Percentiles rank a stretch among this genome's conserved stretches.
phyloP scores from a whole-genome alignment of 2,329 filamentous ascomycete species.

The Ilyonectria robusta region DNA sequence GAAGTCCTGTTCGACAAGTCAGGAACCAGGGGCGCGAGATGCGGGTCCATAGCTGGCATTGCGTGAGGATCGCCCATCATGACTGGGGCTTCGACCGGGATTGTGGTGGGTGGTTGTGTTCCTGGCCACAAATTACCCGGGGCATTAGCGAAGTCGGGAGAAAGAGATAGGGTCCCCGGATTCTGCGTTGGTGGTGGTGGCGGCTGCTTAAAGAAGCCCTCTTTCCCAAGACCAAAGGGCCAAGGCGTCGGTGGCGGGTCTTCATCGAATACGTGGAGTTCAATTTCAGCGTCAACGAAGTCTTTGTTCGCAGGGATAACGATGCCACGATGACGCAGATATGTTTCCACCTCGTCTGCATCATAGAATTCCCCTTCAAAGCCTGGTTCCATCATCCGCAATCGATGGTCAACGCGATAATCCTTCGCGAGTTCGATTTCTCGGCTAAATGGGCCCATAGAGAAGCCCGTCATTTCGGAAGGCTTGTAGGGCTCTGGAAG shows the following conservation, averaged over 20 bases:
- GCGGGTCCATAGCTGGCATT: constrained; percentile 21
- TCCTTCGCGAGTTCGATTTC: constrained; percentile 58
- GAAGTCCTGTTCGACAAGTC: constrained; percentile 12
- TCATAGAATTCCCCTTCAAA: constrained; percentile 85
- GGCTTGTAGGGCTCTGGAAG: constrained; percentile 45
- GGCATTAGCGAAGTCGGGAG: constrained; percentile 19
- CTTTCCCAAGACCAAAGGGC: not conserved
- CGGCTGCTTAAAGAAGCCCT: constrained; percentile 33
- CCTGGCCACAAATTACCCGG: constrained; percentile 33
- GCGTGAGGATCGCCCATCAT: constrained; percentile 24
- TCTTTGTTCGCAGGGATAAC: constrained; percentile 72
- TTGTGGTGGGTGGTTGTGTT: constrained; percentile 25
- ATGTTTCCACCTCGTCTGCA: constrained; percentile 81
- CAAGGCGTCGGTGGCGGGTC: constrained; percentile 24
- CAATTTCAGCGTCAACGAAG: constrained; percentile 72
- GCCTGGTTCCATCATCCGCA: constrained; percentile 70
- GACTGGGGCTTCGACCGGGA: constrained; percentile 25
- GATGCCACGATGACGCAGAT: constrained; percentile 75
- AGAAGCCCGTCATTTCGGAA: constrained; percentile 45
- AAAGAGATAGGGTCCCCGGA: constrained; percentile 23
- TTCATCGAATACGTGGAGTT: constrained; percentile 56
- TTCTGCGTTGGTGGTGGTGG: constrained; percentile 6
- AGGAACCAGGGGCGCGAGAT: constrained; percentile 28
- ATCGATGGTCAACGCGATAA: constrained; percentile 59
- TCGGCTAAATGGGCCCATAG: constrained; percentile 65